phyloP scores from a whole-genome alignment of 257 asterid species.

The Ligustrum vulgare region DNA sequence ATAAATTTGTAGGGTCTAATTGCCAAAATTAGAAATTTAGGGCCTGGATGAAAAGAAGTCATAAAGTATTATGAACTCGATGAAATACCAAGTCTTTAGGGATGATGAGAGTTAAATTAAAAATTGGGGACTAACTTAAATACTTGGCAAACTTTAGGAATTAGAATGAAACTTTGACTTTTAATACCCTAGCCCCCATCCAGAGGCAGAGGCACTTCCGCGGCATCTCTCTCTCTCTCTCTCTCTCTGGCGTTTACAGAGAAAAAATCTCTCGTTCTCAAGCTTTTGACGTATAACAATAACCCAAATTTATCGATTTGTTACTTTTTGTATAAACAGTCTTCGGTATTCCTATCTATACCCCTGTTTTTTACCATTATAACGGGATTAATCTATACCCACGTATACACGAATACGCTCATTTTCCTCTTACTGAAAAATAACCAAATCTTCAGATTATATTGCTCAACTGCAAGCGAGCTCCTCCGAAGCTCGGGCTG shows the following conservation, averaged over 20 bases:
- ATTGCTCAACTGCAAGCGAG: background rate
- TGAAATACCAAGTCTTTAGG: too few relatives aligned
- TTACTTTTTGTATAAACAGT: conserved; percentile 7
- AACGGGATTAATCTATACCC: background rate
- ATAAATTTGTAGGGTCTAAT: too few relatives aligned
- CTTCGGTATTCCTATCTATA: background rate
- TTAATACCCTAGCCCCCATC: too few relatives aligned
- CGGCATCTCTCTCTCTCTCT: background rate
- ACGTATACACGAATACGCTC: background rate
- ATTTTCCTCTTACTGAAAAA: background rate
- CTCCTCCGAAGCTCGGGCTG: conserved; percentile 29
- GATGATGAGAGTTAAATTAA: too few relatives aligned
- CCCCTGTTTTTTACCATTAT: background rate
- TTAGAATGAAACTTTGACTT: too few relatives aligned
- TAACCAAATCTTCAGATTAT: conserved; percentile 26
- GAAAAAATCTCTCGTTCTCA: background rate
- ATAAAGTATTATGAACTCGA: too few relatives aligned
- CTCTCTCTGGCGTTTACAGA: background rate
- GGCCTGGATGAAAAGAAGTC: too few relatives aligned
- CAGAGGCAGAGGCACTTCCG: background rate
- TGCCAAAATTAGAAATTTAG: too few relatives aligned
- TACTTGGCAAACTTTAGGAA: too few relatives aligned
- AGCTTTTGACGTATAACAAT: background rate
- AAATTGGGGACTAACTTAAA: too few relatives aligned
- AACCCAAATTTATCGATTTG: background rate